phyloP scores from a whole-genome alignment of 2,329 filamentous ascomycete species.

The Diaporthe destruens region DNA sequence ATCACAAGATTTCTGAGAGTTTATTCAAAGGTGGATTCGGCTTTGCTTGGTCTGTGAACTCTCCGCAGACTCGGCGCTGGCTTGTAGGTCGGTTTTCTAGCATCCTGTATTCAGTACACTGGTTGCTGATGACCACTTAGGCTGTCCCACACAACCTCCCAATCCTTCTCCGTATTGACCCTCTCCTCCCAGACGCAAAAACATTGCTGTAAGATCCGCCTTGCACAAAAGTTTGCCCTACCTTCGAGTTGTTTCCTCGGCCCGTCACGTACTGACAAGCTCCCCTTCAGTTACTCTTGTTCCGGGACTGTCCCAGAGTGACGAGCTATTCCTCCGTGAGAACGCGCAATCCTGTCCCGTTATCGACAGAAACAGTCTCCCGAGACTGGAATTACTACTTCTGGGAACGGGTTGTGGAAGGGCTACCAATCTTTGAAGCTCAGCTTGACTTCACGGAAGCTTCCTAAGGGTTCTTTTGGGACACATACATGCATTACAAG shows the following conservation, averaged over 20 bases:
- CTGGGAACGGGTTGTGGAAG: not conserved
- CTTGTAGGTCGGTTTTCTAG: not conserved
- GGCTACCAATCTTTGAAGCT: no score
- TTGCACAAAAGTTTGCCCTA: rapidly evolving
- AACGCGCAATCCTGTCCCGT: no score
- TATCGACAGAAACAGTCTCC: no score
- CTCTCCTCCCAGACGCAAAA: no score
- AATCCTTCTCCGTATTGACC: not conserved
- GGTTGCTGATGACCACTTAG: not conserved
- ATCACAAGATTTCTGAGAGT: no score
- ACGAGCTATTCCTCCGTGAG: no score
- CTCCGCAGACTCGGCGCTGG: not conserved
- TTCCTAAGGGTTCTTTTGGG: no score
- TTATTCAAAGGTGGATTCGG: not conserved
- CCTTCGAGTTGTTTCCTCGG: no score
- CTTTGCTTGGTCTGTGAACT: not conserved
- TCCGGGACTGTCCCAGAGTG: no score
- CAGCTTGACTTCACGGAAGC: not conserved
- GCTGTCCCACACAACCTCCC: not conserved
- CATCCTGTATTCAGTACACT: not conserved
- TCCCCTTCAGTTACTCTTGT: no score
- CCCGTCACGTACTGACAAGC: not conserved
- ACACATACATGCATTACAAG: not conserved
- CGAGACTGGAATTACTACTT: no score
- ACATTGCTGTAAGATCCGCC: not conserved